Percentiles rank a stretch among this genome's conserved stretches.
Conservation (phyloP, 2,329 filamentous ascomycete genomes). For the Penicillium sp. region DNA sequence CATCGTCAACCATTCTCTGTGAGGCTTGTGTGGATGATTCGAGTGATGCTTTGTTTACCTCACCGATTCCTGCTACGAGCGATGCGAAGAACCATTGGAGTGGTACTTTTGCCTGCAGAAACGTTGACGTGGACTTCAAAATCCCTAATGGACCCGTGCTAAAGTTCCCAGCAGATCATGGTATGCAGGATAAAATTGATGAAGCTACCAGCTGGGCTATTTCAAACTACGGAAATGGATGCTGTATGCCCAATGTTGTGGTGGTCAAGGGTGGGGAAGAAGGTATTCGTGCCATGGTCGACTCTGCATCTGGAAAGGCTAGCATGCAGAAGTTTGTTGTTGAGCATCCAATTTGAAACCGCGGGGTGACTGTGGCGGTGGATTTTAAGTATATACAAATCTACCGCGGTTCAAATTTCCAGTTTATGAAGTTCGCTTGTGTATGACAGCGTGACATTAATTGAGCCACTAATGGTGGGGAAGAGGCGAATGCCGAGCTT, state of each 20-base stretch:
- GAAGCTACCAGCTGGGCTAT: neutral
- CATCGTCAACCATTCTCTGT: neutral
- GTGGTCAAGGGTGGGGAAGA: neutral
- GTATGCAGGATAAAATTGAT: neutral
- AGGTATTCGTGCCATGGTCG: neutral
- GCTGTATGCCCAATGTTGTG: neutral
- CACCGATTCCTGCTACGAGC: neutral
- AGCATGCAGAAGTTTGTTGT: neutral
- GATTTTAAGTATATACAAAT: no score
- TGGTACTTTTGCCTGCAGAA: neutral
- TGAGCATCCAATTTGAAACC: neutral
- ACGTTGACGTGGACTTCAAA: neutral
- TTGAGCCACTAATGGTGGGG: no score
- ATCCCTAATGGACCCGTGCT: neutral
- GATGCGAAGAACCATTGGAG: neutral
- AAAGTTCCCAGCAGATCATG: neutral
- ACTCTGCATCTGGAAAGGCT: neutral
- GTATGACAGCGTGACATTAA: no score
- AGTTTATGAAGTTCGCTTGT: no score
- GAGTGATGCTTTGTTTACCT: neutral
- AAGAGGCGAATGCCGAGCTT: no score
- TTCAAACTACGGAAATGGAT: neutral
- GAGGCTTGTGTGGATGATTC: neutral
- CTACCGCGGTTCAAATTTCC: no score
- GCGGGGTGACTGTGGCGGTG: neutral